These are phyloP conservation scores for Ophiosphaerella korrae DNA, from an alignment of 2,329 filamentous ascomycete species.

Conservation along the genomic window DNA sequence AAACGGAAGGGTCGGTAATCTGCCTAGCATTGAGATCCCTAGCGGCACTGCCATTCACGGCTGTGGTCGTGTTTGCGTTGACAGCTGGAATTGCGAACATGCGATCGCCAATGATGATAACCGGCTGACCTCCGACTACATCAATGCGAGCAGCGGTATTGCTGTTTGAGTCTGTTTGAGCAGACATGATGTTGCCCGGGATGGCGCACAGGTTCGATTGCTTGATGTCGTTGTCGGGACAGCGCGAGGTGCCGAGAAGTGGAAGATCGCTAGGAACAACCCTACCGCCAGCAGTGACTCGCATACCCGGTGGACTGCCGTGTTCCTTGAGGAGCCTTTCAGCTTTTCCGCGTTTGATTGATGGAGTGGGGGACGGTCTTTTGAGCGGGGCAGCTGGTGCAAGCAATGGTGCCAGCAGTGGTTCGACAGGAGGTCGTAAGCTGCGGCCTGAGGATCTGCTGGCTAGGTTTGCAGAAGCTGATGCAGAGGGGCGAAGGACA, in stretches of 20 bases:
- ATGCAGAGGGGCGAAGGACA: conserved; percentile 49
- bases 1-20: conserved; percentile 8
- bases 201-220: conserved; percentile 27
- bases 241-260: conserved; percentile 37
- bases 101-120: conserved; percentile 38
- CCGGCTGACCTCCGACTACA: conserved; percentile 37
- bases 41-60: conserved; percentile 9
- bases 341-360: conserved; percentile 56
- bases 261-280: conserved; percentile 55
- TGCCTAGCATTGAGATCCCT: conserved; percentile 24
- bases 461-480: conserved; percentile 41
- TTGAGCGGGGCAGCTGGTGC: conserved; percentile 32
- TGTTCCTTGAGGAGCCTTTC: conserved; percentile 58
- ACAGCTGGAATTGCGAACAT: conserved; percentile 40
- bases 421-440: conserved; percentile 26
- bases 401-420: conserved; percentile 18
- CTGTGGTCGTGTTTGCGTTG: conserved; percentile 18
- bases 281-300: conserved; percentile 59
- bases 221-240: conserved; percentile 38
- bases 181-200: conserved; percentile 29
- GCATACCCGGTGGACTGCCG: conserved; percentile 56
- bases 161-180: conserved; percentile 25
- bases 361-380: conserved; percentile 55
- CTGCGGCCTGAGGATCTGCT: conserved; percentile 31
- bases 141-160: conserved; percentile 33